Conservation (phyloP, 2,329 filamentous ascomycete species). For the Pseudopithomyces chartarum region DNA sequence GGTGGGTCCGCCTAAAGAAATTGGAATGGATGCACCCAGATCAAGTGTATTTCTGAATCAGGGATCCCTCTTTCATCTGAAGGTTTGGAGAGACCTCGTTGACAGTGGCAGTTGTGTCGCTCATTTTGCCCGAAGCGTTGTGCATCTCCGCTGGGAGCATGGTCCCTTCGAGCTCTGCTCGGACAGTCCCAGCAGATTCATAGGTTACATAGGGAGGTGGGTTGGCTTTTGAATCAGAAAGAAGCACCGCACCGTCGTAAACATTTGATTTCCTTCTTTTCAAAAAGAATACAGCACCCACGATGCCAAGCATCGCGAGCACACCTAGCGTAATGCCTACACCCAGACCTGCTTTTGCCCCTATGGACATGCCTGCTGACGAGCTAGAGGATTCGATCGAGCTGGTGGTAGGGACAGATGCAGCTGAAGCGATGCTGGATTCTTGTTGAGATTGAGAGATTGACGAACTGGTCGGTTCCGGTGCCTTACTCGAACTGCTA, state of each 20-base stretch:
- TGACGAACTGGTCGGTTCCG: background rate
- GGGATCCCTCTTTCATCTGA: background rate
- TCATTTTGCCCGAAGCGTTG: background rate
- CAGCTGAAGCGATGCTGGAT: background rate
- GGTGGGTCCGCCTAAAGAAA: too few species aligned
- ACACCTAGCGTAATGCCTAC: constrained; percentile 13
- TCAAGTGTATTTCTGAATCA: background rate
- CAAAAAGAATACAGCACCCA: constrained; percentile 8
- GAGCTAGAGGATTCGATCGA: background rate
- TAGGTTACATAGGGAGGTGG: constrained; percentile 1
- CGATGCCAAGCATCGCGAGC: constrained; percentile 10
- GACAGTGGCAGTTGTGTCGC: background rate
- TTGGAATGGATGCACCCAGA: background rate
- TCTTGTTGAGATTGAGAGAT: background rate
- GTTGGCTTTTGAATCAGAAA: constrained; percentile 1
- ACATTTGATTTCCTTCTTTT: background rate
- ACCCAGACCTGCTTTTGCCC: constrained; percentile 13
- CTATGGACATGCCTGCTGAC: constrained; percentile 4
- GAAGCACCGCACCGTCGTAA: background rate
- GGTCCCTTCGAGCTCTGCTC: constrained; percentile 1
- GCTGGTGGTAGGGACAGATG: background rate
- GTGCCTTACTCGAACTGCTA: background rate
- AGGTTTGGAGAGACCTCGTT: background rate
- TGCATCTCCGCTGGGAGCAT: constrained; percentile 2
- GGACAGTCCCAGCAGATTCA: constrained; percentile 1